Conservation (phyloP, 345 rosid species). For the Passiflora organensis region DNA sequence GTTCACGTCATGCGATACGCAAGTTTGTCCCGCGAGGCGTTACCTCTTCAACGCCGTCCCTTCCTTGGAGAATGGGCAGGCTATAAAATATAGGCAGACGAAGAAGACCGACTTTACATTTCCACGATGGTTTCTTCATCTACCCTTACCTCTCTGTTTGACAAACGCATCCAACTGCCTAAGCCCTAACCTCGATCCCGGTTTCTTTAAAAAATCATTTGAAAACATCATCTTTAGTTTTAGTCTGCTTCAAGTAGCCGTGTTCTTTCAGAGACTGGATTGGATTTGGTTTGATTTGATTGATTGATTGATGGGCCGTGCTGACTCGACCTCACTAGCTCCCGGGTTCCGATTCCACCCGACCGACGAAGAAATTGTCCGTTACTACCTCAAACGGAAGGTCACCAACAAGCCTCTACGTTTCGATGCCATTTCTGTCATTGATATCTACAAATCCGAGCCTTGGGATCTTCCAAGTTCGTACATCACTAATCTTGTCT, state of each 20-base stretch:
- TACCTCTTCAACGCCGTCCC: too few relatives aligned
- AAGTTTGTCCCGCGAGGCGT: too few relatives aligned
- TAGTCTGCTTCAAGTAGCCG: too few relatives aligned
- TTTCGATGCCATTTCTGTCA: constrained; percentile 67
- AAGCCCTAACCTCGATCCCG: neutral
- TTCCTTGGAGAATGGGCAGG: too few relatives aligned
- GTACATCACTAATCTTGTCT: too few relatives aligned
- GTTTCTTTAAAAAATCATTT: neutral
- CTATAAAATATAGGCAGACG: too few relatives aligned
- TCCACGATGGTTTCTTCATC: too few relatives aligned
- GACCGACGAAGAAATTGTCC: constrained; percentile 87
- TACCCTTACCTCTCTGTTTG: too few relatives aligned
- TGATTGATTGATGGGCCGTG: constrained; percentile 43
- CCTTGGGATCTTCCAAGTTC: constrained; percentile 97
- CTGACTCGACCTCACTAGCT: constrained; percentile 49
- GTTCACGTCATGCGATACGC: too few relatives aligned
- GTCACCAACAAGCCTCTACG: constrained; percentile 62
- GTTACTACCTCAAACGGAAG: constrained; percentile 82
- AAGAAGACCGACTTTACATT: too few relatives aligned
- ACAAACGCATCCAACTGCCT: too few relatives aligned
- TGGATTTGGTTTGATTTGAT: neutral
- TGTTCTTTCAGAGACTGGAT: too few relatives aligned
- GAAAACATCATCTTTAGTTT: neutral
- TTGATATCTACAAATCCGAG: constrained; percentile 73
- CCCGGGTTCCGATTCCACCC: constrained; percentile 97